Evolutionary conservation across 768 basidiomycete genomes (phyloP).

Genomic region (Termitomyces sp.): DNA sequence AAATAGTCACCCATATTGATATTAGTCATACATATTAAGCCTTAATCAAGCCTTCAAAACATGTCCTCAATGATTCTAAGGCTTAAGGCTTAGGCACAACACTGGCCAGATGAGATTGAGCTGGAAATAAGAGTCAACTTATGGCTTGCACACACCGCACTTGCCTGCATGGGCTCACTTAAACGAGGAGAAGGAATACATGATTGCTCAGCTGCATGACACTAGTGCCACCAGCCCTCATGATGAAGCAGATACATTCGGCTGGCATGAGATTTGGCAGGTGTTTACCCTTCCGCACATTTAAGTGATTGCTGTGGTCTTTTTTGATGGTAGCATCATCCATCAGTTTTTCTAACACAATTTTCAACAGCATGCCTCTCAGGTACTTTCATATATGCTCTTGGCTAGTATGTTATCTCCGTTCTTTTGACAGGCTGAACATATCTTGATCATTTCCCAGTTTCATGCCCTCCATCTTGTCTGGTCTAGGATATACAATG

Average conservation of each 20-base stretch:
- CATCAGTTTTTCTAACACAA: neutral
- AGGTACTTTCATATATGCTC: slow-evolving; percentile 44
- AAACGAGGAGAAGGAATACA: slow-evolving; percentile 45
- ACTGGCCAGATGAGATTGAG: no score
- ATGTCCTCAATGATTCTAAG: no score
- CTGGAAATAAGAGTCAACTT: no score
- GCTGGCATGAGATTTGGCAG: slow-evolving; percentile 54
- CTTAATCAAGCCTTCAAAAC: no score
- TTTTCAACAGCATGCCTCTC: neutral
- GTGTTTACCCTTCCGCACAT: slow-evolving; percentile 55
- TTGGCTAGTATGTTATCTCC: slow-evolving; percentile 43
- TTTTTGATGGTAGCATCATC: slow-evolving; percentile 47
- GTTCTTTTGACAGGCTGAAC: neutral
- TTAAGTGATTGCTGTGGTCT: slow-evolving; percentile 44
- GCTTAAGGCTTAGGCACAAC: no score
- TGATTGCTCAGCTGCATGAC: slow-evolving; percentile 37
- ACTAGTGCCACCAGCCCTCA: slow-evolving; percentile 37
- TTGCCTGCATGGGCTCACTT: no score
- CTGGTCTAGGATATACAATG: slow-evolving; percentile 57
- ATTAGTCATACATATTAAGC: no score
- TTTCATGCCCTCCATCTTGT: slow-evolving; percentile 73
- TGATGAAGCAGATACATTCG: slow-evolving; percentile 43
- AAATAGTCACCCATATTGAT: no score
- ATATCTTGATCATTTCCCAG: slow-evolving; percentile 31
- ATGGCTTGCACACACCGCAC: no score